Evolutionary conservation across 2,329 filamentous ascomycete genomes (phyloP), one percentile per base, ranked within the genome.

Genomic region (Aspergillus sp.): DNA sequence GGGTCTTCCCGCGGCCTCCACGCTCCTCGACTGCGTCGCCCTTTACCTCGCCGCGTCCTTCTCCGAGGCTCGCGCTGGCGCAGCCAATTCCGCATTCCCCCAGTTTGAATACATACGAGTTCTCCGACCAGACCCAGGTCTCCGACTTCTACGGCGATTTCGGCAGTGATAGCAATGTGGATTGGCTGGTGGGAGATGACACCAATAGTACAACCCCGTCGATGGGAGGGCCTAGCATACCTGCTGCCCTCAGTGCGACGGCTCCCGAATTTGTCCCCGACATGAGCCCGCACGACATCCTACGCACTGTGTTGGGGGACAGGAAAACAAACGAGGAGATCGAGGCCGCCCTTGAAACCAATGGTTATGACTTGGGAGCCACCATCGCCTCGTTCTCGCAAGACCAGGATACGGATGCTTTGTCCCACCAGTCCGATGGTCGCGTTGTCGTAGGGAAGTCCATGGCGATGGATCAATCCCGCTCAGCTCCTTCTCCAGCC

Each of bases 221-320:
- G 15, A 70, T 81, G 11, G 86, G 79, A 44, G 78, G 75, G 20
- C 71, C 89, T 39, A 88, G 86, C 51, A 80, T 78, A 5, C 45
- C 56, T 7, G 58, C 45, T 46, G 75, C 72, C 24, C 73, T 93
- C 40, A 89, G 86, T 52, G 84, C 81, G 26, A 81, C 81, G 10
- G 85, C 85, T 4, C 82, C 88, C 15, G 86, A 95, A 57, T 95
- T 76, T 63, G 69, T 80, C 10, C 75, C 78, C 35, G 88, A 96
- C 52, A 96, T 98, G 89, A 93, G 85, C 37, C 89, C 91, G 1
- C 94, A 95, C 61, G 91, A 98, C 55, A 96, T 98, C 75, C 71
- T 98, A 35, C 83, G 91, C 40, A 95, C 89, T 4, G 93, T 98
- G 25, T 70, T 98, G 15, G 86, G 89, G 29, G 86, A 91, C 48